Base-by-base conservation (phyloP, 1,284 basidiomycete species). In the Marasmius oreades region DNA sequence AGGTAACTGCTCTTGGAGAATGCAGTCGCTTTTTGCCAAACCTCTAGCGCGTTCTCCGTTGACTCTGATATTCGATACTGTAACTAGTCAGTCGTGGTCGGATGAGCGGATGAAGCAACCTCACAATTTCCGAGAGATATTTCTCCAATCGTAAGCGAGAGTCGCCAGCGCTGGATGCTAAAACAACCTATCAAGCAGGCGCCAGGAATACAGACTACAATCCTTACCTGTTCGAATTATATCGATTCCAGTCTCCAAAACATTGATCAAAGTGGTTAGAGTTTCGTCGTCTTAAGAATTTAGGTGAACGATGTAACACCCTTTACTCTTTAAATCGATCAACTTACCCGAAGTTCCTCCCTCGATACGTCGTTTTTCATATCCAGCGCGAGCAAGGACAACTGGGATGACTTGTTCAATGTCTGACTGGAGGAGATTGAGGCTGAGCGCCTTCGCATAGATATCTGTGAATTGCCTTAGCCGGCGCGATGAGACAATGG, bases 101-200 rank as follows among this genome's bases (percentile, higher is more conserved):
- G 18, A 44, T 26, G 39, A 56, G 33, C 16, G n/a, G 43, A 23
- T 37, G 51, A 47, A 24, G 5, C 20, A 26, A 11, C 77, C 88
- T 61, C 66, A 94, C 93, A 57, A 92, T 74, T 50, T 83, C 78
- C 33, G 86, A 77, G 18, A 93, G 75, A 67, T 86, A 92, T 64
- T 90, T 93, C 67, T 97, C 94, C 34, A 97, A 70, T 37, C 89
- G 81, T 53, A 92, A 74, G 24, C 84, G 75, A 20, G 76, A 68
- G 61, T 85, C 82, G 6, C 83, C 80, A 5, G 67, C 60, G 51
- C 75, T 76, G 0, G 77, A 77, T 33, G 73, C 80, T 82, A 60
- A 20, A 22, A 44, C 55, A 36, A 48, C 24, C n/a, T 24, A n/a
- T n/a, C 22, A 43, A 2, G 33, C 8, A 31, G 20, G 53, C 18